A percentile compares a stretch with the other conserved stretches of the same genome.
These are phyloP conservation scores for Suhomyces taliae DNA, from an alignment of 1,139 yeast genomes.

Conservation along the genomic window DNA sequence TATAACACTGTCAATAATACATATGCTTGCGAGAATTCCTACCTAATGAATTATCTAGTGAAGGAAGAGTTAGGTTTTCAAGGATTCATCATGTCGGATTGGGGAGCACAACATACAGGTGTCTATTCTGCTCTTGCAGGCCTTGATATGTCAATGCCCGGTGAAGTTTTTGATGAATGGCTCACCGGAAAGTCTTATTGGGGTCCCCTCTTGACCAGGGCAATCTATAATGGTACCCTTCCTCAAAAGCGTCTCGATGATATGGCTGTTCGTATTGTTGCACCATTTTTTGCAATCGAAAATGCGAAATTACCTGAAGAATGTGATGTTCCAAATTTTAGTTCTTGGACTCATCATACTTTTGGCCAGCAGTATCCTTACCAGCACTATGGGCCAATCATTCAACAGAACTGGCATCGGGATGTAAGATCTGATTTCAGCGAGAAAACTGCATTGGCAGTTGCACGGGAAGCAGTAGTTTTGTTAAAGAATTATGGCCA, in stretches of 20 bases:
- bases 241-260: conserved; percentile 59
- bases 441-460: conserved; percentile 50
- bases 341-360: conserved; percentile 59
- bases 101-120: conserved; percentile 66
- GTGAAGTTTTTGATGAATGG: conserved; percentile 55
- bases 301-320: conserved; percentile 32
- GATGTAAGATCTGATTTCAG: conserved; percentile 53
- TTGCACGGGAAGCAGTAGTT: conserved; percentile 58
- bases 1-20: conserved; percentile 60
- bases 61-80: conserved; percentile 67
- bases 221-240: conserved; percentile 56
- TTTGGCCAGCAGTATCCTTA: conserved; percentile 53
- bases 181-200: conserved; percentile 55
- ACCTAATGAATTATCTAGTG: conserved; percentile 52
- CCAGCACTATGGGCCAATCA: conserved; percentile 54
- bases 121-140: conserved; percentile 60
- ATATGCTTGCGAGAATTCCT: conserved; percentile 62
- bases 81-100: conserved; percentile 65
- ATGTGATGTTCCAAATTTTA: conserved; percentile 54
- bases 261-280: conserved; percentile 61
- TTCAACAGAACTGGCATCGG: conserved; percentile 55
- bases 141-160: conserved; percentile 70
- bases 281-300: conserved; percentile 53
- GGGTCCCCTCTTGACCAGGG: conserved; percentile 58
- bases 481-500: conserved; percentile 53